Base-by-base conservation (phyloP, 108 stramenopile species). In the Cyclotella sp. region DNA sequence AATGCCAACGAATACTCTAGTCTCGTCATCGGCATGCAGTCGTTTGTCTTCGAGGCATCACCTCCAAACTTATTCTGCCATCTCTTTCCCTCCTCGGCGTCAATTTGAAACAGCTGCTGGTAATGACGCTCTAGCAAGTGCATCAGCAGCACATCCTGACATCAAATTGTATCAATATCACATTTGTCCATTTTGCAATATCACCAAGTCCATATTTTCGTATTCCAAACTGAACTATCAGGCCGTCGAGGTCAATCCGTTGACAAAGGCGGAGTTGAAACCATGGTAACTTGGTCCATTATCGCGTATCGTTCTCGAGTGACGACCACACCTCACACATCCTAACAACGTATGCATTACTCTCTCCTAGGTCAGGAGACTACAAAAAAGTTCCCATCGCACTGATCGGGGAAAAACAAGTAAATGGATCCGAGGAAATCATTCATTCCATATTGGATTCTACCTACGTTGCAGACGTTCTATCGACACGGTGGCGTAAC, bases 111-210 rank as follows among this genome's bases (percentile, higher is more conserved):
- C 19, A 19, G 49, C 49, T 8, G 49, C 49, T 19, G 19, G 18
- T 8, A 51, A 18, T 51, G 49, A 51, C 49, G 19, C 3, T 6
- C n/a, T 19, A 6, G 24, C 60, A 14, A 44, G 68, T 61, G 45
- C 76, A 63, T 40, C 68, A 62, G 39, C 46, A 53, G 39, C 41
- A 28, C 63, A 65, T 26, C 87, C 84, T 11, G 21, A 68, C 9
- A 68, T 91, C 18, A 78, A 55, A 72, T 82, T 98, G 13, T 98
- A 93, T 59, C 93, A 97, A 72, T 98, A 98, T 66, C 84, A 82
- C 40, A 96, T 94, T 34, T 98, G 97, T 73, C 97, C 97, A 28
- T 98, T 95, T 72, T 97, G 95, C 75, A 91, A 96, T 84, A 91
- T 89, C 47, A 88, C 83, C 65, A 93, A 96, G 60, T 84, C 92